These are phyloP conservation scores for Afroboletus lepidellus DNA, from an alignment of 1,284 basidiomycete genomes.

Conservation along the genomic window DNA sequence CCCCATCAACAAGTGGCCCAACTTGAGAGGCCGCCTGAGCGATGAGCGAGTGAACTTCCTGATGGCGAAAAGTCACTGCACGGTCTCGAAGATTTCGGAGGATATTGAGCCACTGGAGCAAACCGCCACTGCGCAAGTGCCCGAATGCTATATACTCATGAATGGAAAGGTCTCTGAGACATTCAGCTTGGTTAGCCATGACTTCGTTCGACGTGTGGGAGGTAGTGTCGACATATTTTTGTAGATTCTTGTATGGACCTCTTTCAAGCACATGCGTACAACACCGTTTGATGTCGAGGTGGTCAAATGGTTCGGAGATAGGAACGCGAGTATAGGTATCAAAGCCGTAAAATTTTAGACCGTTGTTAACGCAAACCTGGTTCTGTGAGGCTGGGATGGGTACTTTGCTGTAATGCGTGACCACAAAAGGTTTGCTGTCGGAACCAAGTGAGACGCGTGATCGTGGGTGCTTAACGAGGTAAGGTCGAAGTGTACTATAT, in stretches of 20 bases:
- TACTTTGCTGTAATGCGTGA: constrained; percentile 36
- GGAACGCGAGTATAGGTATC: constrained; percentile 15
- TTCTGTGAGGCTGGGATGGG: constrained; percentile 28
- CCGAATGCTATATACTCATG: constrained; percentile 47
- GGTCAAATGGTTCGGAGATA: constrained; percentile 9
- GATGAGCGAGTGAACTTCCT: constrained; percentile 33
- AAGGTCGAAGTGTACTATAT: constrained; percentile 11
- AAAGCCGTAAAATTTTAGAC: constrained; percentile 28
- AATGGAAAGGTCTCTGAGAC: constrained; percentile 26
- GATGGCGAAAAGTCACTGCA: constrained; percentile 36
- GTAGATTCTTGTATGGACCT: constrained; percentile 38
- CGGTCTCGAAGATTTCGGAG: constrained; percentile 39
- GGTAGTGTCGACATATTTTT: constrained; percentile 38
- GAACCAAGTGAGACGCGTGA: constrained; percentile 41
- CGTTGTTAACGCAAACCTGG: constrained; percentile 37
- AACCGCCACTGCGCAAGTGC: constrained; percentile 41
- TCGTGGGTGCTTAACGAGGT: constrained; percentile 13
- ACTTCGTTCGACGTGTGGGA: constrained; percentile 41
- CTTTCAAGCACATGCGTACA: constrained; percentile 35
- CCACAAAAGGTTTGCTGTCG: constrained; percentile 38
- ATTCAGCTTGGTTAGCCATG: not conserved
- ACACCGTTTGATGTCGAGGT: constrained; percentile 13
- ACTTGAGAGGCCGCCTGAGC: constrained; percentile 15
- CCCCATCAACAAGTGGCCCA: constrained; percentile 30
- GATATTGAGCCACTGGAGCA: constrained; percentile 51